Evolutionary conservation across 2,329 filamentous ascomycete species (phyloP).

Genomic region (Didymella pomorum): DNA sequence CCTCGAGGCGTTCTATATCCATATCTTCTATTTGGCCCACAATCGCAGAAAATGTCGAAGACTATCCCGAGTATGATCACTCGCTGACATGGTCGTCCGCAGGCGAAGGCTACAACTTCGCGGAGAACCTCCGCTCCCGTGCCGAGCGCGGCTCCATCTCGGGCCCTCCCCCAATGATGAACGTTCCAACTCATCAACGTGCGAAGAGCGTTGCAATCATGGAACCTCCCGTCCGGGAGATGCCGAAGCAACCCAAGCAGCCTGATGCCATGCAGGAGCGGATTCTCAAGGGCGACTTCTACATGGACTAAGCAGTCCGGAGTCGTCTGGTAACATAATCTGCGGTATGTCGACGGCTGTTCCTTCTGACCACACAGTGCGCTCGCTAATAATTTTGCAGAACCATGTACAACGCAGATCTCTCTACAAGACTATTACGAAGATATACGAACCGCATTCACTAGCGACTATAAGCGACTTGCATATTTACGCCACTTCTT

Average conservation of each 20-base stretch:
- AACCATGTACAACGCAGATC: conserved; percentile 13
- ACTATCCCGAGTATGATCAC: conserved; percentile 56
- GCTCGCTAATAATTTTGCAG: conserved; percentile 3
- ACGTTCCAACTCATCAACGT: conserved; percentile 62
- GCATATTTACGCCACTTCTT: conserved; percentile 14
- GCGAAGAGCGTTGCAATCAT: conserved; percentile 72
- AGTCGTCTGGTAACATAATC: neutral
- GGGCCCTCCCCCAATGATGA: conserved; percentile 46
- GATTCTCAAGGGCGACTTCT: conserved; percentile 96
- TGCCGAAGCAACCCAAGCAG: conserved; percentile 64
- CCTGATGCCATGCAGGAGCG: conserved; percentile 96
- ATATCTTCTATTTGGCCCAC: conserved; percentile 38
- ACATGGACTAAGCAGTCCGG: conserved; percentile 77
- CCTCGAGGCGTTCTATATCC: conserved; percentile 35
- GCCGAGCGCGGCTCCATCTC: conserved; percentile 77
- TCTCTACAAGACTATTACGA: conserved; percentile 14
- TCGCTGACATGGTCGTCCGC: conserved; percentile 70
- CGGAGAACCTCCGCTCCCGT: conserved; percentile 90
- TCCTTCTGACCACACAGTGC: neutral
- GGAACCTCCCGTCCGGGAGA: conserved; percentile 64
- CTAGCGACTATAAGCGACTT: conserved; percentile 14
- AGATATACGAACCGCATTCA: conserved; percentile 30
- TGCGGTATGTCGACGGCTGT: conserved; percentile 3
- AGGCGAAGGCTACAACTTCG: conserved; percentile 97
- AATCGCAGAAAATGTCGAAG: conserved; percentile 42